Percentiles rank a stretch among this genome's conserved stretches.
phyloP scores from a whole-genome alignment of 768 basidiomycete genomes.

The Lactarius indigo region DNA sequence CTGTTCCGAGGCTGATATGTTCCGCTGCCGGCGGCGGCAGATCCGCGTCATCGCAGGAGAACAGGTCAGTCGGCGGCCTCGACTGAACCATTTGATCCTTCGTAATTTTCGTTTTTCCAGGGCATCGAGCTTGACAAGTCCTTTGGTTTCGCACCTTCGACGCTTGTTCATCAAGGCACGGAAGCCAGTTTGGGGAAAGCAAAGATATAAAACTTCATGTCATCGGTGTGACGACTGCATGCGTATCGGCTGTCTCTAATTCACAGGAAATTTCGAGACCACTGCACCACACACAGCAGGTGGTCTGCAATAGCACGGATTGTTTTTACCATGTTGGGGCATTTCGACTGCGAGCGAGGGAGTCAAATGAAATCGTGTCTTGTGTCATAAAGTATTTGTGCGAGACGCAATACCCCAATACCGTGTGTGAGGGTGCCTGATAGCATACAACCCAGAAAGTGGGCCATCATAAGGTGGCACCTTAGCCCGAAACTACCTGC shows the following conservation, averaged over 20 bases:
- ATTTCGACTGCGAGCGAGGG: neutral
- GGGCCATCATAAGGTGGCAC: neutral
- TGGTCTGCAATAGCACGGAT: neutral
- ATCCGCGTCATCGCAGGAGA: slow-evolving; percentile 83
- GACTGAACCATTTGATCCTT: neutral
- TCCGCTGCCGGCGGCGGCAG: slow-evolving; percentile 35
- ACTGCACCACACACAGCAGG: neutral
- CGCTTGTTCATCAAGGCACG: slow-evolving; percentile 69
- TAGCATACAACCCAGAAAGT: too few species aligned
- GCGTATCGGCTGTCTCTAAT: neutral
- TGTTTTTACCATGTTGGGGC: neutral
- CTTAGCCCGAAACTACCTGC: neutral
- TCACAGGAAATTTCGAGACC: neutral
- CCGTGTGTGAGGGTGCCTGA: too few species aligned
- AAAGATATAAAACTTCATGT: slow-evolving; percentile 43
- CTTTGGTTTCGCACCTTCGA: slow-evolving; percentile 86
- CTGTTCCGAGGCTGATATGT: slow-evolving; percentile 16
- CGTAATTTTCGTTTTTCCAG: slow-evolving; percentile 35
- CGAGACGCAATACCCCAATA: neutral
- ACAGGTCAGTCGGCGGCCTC: slow-evolving; percentile 46
- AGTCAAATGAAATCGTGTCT: neutral
- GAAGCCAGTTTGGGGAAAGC: slow-evolving; percentile 62
- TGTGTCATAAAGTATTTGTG: neutral
- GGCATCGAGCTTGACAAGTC: slow-evolving; percentile 65
- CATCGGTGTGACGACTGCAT: neutral